These are phyloP conservation scores for Rhododendron ferrugineum DNA, from an alignment of 148 eudicot genomes.

Conservation along the genomic window DNA sequence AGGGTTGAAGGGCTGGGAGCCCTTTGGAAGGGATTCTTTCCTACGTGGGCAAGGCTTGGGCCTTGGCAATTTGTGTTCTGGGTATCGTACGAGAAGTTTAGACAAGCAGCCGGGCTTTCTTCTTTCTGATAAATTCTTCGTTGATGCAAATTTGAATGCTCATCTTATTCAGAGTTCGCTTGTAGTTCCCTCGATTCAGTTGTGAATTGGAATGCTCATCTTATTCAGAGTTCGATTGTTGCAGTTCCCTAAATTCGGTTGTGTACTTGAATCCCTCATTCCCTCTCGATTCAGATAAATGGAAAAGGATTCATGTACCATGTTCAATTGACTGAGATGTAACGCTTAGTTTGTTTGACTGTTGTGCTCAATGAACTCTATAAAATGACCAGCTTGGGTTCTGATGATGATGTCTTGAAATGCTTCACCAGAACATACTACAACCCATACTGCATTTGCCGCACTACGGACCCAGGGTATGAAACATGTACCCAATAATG, in stretches of 20 bases:
- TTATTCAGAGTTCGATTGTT: too few species aligned
- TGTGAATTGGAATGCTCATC: neutral
- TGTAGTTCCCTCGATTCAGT: neutral
- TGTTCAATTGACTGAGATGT: neutral
- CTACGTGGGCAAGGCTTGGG: slow-evolving; percentile 97
- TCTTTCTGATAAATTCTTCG: slow-evolving; percentile 46
- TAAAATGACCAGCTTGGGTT: neutral
- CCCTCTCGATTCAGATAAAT: neutral
- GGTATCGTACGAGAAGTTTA: slow-evolving; percentile 83
- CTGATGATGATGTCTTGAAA: too few species aligned
- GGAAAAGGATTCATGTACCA: neutral
- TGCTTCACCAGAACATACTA: too few species aligned
- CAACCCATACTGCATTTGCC: too few species aligned
- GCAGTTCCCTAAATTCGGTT: too few species aligned
- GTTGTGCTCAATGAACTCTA: too few species aligned
- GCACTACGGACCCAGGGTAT: too few species aligned
- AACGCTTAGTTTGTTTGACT: neutral
- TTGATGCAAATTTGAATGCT: neutral
- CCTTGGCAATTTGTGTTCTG: slow-evolving; percentile 97
- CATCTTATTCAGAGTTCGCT: neutral
- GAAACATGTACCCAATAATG: too few species aligned
- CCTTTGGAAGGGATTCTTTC: slow-evolving; percentile 85
- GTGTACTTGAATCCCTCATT: neutral
- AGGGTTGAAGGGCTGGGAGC: slow-evolving; percentile 62
- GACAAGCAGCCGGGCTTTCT: slow-evolving; percentile 63